Base-by-base conservation (phyloP, 257 asterid genomes). In the Henckelia pumila region DNA sequence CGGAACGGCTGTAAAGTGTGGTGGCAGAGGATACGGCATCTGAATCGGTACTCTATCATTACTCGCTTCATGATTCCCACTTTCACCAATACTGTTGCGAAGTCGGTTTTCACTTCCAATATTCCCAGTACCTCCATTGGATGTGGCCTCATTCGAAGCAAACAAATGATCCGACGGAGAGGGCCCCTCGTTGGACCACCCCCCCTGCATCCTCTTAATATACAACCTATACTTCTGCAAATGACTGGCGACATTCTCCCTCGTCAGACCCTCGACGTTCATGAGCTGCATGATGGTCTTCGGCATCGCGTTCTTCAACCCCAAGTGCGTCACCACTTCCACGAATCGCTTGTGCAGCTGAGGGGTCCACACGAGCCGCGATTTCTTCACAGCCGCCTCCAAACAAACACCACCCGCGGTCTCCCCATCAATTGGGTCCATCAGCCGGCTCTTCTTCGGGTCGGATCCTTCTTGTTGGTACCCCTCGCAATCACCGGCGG, bases 341-440 rank as follows among this genome's bases (percentile, higher is more conserved):
- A 79, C 85, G 61, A 82, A 82, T 52, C 87, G 68, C 70, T 79
- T 82, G 75, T 82, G 87, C 16, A 82, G 85, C 73, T 82, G 85
- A 17, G 87, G 87, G 2, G 85, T 79, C 87, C 84, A 79, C 62
- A 82, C 84, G 1, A 83, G 85, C 56, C 83, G 79, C n/a, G 85
- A 83, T 53, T 85, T 71, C 70, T 83, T 83, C 53, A 44, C 53
- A 10, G 53, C 53, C 20, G 14, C 89, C 24, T 82, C 96, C 7
- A 40, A 60, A 25, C 78, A 77, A 67, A 71, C 78, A 11, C 53
- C 53, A 5, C 53, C n/a, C n/a, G n/a, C 8, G 20, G 20, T 20
- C 7, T 44, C 20, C 20, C 16, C 53, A 1, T 83, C 96, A 26
- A 26, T 63, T 10, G 72, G 52, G 35, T 81, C 85, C 55, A 61